Evolutionary conservation across 345 rosid genomes (phyloP).

Genomic region (Arabidopsis suecica): DNA sequence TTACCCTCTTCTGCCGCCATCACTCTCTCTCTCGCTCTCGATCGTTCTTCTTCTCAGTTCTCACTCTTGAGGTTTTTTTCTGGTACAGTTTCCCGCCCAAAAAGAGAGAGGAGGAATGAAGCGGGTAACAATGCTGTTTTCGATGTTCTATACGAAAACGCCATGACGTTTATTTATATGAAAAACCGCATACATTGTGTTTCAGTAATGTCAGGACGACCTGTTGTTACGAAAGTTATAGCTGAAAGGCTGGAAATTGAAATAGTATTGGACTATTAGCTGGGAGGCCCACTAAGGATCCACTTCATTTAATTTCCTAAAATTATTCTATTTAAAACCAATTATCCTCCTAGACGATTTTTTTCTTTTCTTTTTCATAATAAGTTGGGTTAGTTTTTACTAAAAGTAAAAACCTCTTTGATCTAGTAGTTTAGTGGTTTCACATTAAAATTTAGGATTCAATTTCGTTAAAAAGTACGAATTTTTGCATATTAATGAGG

Average conservation of each 20-base stretch:
- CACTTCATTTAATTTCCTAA: background rate
- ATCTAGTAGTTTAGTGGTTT: no score
- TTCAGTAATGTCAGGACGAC: background rate
- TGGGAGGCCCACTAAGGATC: background rate
- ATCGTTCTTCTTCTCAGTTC: background rate
- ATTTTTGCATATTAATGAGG: background rate
- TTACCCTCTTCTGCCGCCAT: slow-evolving; percentile 55
- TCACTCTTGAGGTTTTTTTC: slow-evolving; percentile 4
- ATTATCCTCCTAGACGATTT: no score
- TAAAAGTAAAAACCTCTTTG: no score
- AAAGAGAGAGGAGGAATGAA: background rate
- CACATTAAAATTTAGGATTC: background rate
- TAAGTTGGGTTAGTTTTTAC: no score
- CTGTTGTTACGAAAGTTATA: background rate
- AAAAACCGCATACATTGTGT: background rate
- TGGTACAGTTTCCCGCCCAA: slow-evolving; percentile 45
- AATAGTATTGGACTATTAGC: background rate
- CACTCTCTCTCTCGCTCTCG: slow-evolving; percentile 1
- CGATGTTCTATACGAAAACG: background rate
- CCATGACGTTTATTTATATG: slow-evolving; percentile 6
- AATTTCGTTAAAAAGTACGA: background rate
- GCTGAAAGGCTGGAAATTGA: background rate
- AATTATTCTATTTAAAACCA: no score
- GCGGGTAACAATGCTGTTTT: slow-evolving; percentile 5
- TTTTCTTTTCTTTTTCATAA: no score